Evolutionary conservation across 2,329 filamentous ascomycete genomes (phyloP), one percentile per base, ranked within the genome.

Genomic region (Pseudogymnoascus sp.): DNA sequence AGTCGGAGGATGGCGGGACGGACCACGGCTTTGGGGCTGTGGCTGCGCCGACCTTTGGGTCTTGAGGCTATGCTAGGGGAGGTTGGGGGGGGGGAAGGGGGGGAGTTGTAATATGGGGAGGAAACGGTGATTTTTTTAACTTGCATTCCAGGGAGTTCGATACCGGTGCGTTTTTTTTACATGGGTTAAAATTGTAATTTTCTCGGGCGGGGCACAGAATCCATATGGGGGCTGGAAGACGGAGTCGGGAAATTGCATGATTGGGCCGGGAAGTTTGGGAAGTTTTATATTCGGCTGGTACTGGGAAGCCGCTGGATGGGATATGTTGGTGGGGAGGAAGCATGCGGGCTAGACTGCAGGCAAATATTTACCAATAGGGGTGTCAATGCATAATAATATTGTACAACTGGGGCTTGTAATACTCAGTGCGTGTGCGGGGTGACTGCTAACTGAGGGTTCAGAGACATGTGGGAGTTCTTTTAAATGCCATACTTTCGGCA

Each of bases 21-120:
- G 83, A 85, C 67, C 80, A 85, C 66, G 83, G 83, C 6, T 86
- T 86, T 74, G 84, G 84, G 65, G 81, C 82, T 63, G 70, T 72
- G 45, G 62, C 67, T 51, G 61, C 69, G 14, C 66, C 68, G 23
- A 65, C 66, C n/a, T 68, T 69, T 65, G 51, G 62, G 1, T 41
- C 61, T 34, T 57, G 51, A 57, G n/a, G 3, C 5, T 11, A 1
- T 57, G 11, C 10, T 34, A 6, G n/a, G 6, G 45, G 23, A 5
- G 1, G 11, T 19, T 2, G 28, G 28, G 28, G 28, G 28, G 6
- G 8, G 5, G 25, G 25, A 6, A 6, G 25, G 25, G 45, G 23
- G 25, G 25, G 10, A 16, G 14, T 34, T 54, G 11, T 57, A 57
- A 57, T 57, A 57, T 34, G 34, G 25, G 28, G n/a, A 7, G 25